These are phyloP conservation scores for Suillus placidus DNA, from an alignment of 768 basidiomycete genomes.

Conservation along the genomic window DNA sequence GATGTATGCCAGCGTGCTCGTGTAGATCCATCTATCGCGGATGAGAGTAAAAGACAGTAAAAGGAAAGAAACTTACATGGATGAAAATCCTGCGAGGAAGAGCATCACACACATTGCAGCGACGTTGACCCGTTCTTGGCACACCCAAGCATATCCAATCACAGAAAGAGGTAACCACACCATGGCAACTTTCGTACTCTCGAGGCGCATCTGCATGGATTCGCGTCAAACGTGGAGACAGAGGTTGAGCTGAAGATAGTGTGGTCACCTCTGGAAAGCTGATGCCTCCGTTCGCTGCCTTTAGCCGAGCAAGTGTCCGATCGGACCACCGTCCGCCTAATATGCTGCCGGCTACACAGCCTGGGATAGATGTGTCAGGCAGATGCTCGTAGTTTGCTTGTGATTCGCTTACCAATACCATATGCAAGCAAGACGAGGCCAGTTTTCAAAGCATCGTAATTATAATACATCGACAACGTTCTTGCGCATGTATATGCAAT, in stretches of 20 bases:
- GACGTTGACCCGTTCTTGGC: conserved; percentile 62
- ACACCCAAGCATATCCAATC: conserved; percentile 77
- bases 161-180: conserved; percentile 55
- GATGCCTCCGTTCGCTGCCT: conserved; percentile 45
- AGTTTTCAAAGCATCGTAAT: conserved; percentile 68
- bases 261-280: conserved; percentile 62
- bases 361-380: conserved; percentile 26
- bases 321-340: conserved; percentile 65
- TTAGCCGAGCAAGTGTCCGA: conserved; percentile 42
- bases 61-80: conserved; percentile 50
- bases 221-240: neutral
- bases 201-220: conserved; percentile 64
- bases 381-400: neutral
- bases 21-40: conserved; percentile 52
- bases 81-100: conserved; percentile 71
- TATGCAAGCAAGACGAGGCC: conserved; percentile 78
- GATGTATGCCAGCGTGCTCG: conserved; percentile 77
- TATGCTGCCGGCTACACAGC: conserved; percentile 55
- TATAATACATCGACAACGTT: conserved; percentile 65
- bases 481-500: conserved; percentile 76
- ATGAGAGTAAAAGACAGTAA: neutral
- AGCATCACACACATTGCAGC: conserved; percentile 72
- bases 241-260: neutral
- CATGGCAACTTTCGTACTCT: conserved; percentile 61
- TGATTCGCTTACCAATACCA: conserved; percentile 56